A percentile compares a stretch with the other conserved stretches of the same genome.
These are phyloP conservation scores for Penicillium coprophilum DNA, from an alignment of 495 filamentous ascomycete genomes.

Conservation along the genomic window DNA sequence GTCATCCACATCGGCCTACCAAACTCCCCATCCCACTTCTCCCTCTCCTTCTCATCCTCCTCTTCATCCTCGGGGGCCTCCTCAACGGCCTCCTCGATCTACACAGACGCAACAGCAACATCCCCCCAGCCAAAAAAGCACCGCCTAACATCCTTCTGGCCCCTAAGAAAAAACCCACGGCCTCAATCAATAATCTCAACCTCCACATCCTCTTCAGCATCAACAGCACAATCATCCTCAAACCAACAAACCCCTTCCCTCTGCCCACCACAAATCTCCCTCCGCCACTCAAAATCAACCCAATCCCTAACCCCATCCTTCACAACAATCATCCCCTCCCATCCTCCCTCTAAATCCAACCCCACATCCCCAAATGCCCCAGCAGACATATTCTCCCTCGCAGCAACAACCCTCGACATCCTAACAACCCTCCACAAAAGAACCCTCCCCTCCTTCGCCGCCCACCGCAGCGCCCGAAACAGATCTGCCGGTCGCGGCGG, in stretches of 20 bases:
- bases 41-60: conserved; percentile 38
- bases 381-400: conserved; percentile 46
- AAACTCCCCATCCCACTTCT: conserved; percentile 39
- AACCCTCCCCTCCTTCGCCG: conserved; percentile 65
- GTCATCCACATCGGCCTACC: conserved; percentile 39
- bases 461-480: conserved; percentile 72
- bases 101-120: conserved; percentile 4
- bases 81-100: conserved; percentile 12
- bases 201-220: conserved; percentile 31
- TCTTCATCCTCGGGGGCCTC: conserved; percentile 33
- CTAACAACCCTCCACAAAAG: conserved; percentile 79
- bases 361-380: conserved; percentile 13
- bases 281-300: conserved; percentile 20
- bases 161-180: conserved; percentile 22
- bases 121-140: neutral
- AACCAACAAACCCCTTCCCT: conserved; percentile 10
- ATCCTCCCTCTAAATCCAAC: conserved; percentile 12
- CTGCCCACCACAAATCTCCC: conserved; percentile 22
- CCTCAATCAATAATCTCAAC: conserved; percentile 39
- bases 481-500: conserved; percentile 63
- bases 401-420: conserved; percentile 60
- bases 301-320: conserved; percentile 2
- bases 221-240: conserved; percentile 29
- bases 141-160: conserved; percentile 22
- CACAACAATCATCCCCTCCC: conserved; percentile 1